These are phyloP conservation scores for Blastocystis sp. DNA, from an alignment of 352 stramenopile genomes.

Conservation along the genomic window DNA sequence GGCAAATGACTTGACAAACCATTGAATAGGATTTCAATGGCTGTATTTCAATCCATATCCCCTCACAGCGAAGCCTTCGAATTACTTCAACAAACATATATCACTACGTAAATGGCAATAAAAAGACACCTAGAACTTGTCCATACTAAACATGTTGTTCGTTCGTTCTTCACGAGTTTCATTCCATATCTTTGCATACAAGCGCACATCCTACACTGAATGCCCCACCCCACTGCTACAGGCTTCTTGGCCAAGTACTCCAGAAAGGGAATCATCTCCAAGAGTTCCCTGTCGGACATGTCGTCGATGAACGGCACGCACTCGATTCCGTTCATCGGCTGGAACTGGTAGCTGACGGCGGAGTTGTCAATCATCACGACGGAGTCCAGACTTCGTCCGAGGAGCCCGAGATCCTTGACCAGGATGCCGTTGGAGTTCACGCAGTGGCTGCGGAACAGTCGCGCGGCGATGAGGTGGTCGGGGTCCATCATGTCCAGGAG, in stretches of 20 bases:
- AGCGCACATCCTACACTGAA: slow-evolving; percentile 39
- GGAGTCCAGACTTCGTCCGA: slow-evolving; percentile 84
- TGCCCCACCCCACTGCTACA: not conserved
- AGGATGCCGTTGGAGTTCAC: slow-evolving; percentile 89
- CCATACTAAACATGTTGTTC: not conserved
- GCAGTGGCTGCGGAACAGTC: slow-evolving; percentile 86
- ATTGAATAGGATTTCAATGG: not conserved
- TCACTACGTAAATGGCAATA: not conserved
- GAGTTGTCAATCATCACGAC: slow-evolving; percentile 98
- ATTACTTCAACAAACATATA: not conserved
- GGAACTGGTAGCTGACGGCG: slow-evolving; percentile 93
- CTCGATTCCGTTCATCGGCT: slow-evolving; percentile 85
- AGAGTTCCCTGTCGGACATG: slow-evolving; percentile 76
- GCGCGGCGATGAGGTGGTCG: slow-evolving; percentile 76
- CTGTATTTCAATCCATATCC: not conserved
- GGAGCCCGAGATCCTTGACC: slow-evolving; percentile 90
- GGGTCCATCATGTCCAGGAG: slow-evolving; percentile 90
- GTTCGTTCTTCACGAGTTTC: not conserved
- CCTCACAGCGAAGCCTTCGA: not conserved
- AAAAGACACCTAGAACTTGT: not conserved
- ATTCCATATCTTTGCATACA: slow-evolving; percentile 20
- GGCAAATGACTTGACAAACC: not conserved
- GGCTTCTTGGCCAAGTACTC: slow-evolving; percentile 57
- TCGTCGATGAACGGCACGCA: slow-evolving; percentile 80
- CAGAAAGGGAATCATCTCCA: slow-evolving; percentile 64